Percentiles rank a stretch among this genome's conserved stretches.
Conservation (phyloP, 2,329 filamentous ascomycete genomes). For the Xylariaceae sp. region DNA sequence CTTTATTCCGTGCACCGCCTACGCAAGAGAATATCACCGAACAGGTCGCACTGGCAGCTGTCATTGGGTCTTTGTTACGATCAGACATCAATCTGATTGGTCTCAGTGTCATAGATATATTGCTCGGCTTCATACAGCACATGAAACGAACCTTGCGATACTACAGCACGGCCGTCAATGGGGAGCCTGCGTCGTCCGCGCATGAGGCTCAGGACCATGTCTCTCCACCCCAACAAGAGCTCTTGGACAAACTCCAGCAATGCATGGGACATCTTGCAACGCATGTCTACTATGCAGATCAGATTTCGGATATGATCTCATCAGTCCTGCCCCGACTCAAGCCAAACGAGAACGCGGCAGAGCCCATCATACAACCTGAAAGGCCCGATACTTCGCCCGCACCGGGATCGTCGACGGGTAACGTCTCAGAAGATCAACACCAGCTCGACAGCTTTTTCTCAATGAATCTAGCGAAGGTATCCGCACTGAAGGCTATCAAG, state of each 20-base stretch:
- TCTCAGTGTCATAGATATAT: conserved; percentile 90
- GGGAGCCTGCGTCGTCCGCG: conserved; percentile 26
- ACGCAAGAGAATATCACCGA: conserved; percentile 67
- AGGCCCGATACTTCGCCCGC: conserved; percentile 38
- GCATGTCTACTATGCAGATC: conserved; percentile 95
- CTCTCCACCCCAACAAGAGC: conserved; percentile 53
- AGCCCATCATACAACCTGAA: conserved; percentile 43
- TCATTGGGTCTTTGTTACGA: conserved; percentile 77
- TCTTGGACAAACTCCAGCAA: conserved; percentile 68
- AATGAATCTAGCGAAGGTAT: conserved; percentile 52
- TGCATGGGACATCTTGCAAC: conserved; percentile 90
- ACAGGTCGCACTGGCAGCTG: conserved; percentile 69
- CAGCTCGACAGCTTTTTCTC: conserved; percentile 51
- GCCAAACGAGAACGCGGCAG: conserved; percentile 48
- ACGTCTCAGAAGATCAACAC: conserved; percentile 41
- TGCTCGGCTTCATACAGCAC: conserved; percentile 80
- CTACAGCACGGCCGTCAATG: conserved; percentile 34
- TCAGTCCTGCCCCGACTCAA: conserved; percentile 76
- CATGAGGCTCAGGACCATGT: conserved; percentile 36
- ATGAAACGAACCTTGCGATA: conserved; percentile 74
- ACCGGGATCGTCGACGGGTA: conserved; percentile 33
- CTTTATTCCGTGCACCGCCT: conserved; percentile 63
- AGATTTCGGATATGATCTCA: conserved; percentile 90
- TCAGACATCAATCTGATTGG: conserved; percentile 93
- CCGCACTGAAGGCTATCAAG: conserved; percentile 75